Percentiles rank a stretch among this genome's conserved stretches.
These are phyloP conservation scores for Hyphopichia burtonii DNA, from an alignment of 1,139 yeast species.

Conservation along the genomic window DNA sequence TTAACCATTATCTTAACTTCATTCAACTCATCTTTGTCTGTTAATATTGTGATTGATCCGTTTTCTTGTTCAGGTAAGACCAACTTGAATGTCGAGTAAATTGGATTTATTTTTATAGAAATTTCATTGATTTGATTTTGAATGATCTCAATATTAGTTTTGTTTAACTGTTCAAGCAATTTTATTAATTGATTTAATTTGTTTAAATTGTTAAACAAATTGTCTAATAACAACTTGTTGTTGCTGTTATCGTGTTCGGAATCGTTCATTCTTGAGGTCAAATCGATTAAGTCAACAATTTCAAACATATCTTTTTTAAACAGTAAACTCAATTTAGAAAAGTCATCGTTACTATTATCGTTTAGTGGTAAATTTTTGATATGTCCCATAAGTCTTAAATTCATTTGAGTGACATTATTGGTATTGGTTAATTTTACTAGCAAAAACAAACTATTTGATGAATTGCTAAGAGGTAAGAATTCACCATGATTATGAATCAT, in stretches of 20 bases:
- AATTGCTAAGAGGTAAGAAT: constrained; percentile 34
- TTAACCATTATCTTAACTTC: constrained; percentile 22
- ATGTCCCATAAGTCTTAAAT: constrained; percentile 29
- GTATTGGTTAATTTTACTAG: constrained; percentile 26
- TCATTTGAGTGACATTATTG: constrained; percentile 23
- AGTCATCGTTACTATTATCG: constrained; percentile 13
- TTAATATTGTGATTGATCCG: neutral
- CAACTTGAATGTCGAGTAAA: neutral
- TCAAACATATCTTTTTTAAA: constrained; percentile 27
- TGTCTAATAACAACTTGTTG: constrained; percentile 16
- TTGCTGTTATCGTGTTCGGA: constrained; percentile 5
- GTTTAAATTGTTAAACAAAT: constrained; percentile 29
- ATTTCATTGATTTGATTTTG: constrained; percentile 30
- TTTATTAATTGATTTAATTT: constrained; percentile 33
- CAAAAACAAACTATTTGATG: constrained; percentile 37
- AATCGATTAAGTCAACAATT: constrained; percentile 25
- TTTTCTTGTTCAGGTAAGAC: constrained; percentile 3
- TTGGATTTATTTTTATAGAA: constrained; percentile 24
- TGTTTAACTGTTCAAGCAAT: constrained; percentile 33
- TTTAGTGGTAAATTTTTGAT: constrained; percentile 24
- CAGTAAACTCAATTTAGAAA: constrained; percentile 18
- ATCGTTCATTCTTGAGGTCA: constrained; percentile 23
- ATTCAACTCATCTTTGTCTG: constrained; percentile 7
- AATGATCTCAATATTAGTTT: constrained; percentile 26
- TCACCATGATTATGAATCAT: constrained; percentile 33